Evolutionary conservation across 306 rosid genomes (phyloP), one percentile per base, ranked within the genome.

Genomic region (Acacia crassicarpa): DNA sequence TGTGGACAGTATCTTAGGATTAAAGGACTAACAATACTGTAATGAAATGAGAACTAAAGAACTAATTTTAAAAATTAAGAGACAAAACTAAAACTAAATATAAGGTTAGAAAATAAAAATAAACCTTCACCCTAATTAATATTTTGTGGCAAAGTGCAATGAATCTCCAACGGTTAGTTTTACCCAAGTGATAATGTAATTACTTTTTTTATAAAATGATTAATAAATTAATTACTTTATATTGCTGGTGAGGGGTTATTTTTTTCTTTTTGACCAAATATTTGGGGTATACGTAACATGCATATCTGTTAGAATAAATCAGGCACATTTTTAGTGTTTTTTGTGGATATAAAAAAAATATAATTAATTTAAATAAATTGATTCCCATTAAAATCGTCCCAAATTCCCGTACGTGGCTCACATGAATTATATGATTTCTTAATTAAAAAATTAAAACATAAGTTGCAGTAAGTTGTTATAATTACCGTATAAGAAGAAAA

Each of bases 301-400:
- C 61, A 43, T 62, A 62, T 62, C 72, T 65, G 62, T 63, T 63
- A 46, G 49, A 62, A 72, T 43, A 71, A 80, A 61, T 76, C 33
- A 76, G 73, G 73, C 76, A 41, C 9, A 59, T 59, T 75, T 68
- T 27, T 41, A 69, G 33, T 48, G 46, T 74, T 56, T 61, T 61
- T 49, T 75, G 66, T 56, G 44, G 25, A 75, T 53, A 8, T 67
- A 67, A 20, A 51, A 51, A 74, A 51, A 17, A 38, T 33, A 43
- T 38, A 70, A 76, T 33, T 35, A 75, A 27, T 40, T n/a, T 54
- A 63, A 32, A 84, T 62, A 13, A 72, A 71, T n/a, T 45, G 56
- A 22, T 65, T 77, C 49, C 40, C 84, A 77, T 76, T 33, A 80
- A 82, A 71, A 38, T 61, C 74, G 61, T 68, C 9, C 46, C 63